A percentile compares a stretch with the other conserved stretches of the same genome.
phyloP scores from a whole-genome alignment of 345 rosid species.

The Gossypium sturtianum region DNA sequence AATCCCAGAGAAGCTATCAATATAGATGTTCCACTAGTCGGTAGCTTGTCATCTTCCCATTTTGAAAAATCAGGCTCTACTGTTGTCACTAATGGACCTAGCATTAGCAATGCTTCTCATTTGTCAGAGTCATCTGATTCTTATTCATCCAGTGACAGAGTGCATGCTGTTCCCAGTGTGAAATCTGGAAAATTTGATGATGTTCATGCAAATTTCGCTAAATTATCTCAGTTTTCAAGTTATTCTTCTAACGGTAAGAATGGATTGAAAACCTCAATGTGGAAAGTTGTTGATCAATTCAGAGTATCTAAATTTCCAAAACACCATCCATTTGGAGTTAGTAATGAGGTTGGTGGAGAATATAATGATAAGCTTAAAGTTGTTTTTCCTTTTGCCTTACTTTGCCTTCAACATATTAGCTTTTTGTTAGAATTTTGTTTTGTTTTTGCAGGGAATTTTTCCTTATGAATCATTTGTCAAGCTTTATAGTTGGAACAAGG shows the following conservation, averaged over 20 bases:
- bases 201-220: conserved; percentile 27
- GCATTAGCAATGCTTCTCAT: conserved; percentile 19
- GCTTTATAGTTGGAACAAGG: conserved; percentile 67
- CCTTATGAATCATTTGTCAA: conserved; percentile 75
- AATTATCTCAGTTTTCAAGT: conserved; percentile 23
- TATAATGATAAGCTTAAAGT: conserved; percentile 44
- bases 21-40: conserved; percentile 16
- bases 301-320: conserved; percentile 49
- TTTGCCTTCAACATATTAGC: neutral
- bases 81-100: conserved; percentile 18
- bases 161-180: conserved; percentile 26
- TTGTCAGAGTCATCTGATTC: conserved; percentile 27
- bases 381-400: neutral
- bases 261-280: conserved; percentile 56
- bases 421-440: conserved; percentile 16
- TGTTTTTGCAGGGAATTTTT: conserved; percentile 62
- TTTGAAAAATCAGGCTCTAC: conserved; percentile 26
- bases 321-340: conserved; percentile 19
- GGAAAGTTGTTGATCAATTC: conserved; percentile 63
- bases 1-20: conserved; percentile 20
- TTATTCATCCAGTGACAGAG: conserved; percentile 24
- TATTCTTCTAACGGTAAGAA: conserved; percentile 31
- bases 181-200: conserved; percentile 33
- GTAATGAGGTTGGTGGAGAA: conserved; percentile 45
- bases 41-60: conserved; percentile 19